phyloP scores from a whole-genome alignment of 139 green algal species.

The Closterium sp. region DNA sequence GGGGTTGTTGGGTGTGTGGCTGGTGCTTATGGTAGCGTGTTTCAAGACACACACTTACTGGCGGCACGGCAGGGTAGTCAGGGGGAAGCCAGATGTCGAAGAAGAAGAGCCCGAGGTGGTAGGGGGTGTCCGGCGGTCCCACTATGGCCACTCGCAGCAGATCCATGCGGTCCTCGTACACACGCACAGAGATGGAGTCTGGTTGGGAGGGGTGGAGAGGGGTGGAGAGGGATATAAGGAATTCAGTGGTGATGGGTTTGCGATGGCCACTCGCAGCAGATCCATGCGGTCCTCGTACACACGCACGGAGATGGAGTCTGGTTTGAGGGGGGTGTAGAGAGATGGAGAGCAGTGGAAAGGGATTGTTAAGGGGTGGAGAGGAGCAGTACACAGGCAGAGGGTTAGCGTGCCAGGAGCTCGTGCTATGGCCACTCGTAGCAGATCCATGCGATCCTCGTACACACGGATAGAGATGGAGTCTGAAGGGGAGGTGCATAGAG shows the following conservation, averaged over 20 bases:
- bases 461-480: conserved; percentile 14
- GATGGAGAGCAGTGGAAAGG: too few species aligned
- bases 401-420: conserved; percentile 44
- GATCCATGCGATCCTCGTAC: neutral
- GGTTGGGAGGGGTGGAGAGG: too few species aligned
- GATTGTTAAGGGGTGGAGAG: too few species aligned
- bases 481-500: neutral
- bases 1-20: conserved; percentile 54
- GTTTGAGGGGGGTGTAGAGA: neutral
- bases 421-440: neutral
- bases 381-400: too few species aligned
- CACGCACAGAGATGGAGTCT: conserved; percentile 12
- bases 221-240: too few species aligned
- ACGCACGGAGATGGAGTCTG: conserved; percentile 52
- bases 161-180: conserved; percentile 56
- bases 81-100: conserved; percentile 62
- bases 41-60: too few species aligned
- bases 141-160: conserved; percentile 55
- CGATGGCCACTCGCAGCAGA: conserved; percentile 53
- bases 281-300: conserved; percentile 57
- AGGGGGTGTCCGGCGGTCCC: conserved; percentile 58
- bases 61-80: conserved; percentile 56
- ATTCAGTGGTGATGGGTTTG: conserved; percentile 2
- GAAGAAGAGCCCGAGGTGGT: conserved; percentile 61
- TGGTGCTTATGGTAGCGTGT: too few species aligned